phyloP scores from a whole-genome alignment of 1,284 basidiomycete genomes.

The Fistulina hepatica region DNA sequence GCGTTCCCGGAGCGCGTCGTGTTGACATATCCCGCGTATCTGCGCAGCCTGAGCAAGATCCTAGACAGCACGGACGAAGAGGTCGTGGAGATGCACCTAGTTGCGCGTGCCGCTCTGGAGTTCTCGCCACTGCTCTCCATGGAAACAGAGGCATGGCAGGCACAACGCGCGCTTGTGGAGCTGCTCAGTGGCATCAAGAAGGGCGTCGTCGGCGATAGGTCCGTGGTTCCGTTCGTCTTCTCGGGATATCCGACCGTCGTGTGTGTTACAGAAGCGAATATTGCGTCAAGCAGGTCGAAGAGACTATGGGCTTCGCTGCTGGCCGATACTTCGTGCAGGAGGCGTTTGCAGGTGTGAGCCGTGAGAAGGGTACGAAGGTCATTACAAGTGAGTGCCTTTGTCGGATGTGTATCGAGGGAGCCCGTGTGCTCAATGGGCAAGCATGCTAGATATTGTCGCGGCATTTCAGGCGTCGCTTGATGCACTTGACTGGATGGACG shows the following conservation, averaged over 20 bases:
- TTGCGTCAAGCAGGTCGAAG: slow-evolving; percentile 55
- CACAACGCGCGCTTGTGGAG: slow-evolving; percentile 60
- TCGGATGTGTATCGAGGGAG: not conserved
- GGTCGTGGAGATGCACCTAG: slow-evolving; percentile 81
- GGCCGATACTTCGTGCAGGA: slow-evolving; percentile 80
- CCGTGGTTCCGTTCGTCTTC: too few species aligned
- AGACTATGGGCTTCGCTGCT: slow-evolving; percentile 60
- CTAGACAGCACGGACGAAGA: slow-evolving; percentile 59
- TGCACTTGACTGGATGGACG: slow-evolving; percentile 87
- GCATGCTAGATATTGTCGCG: slow-evolving; percentile 56
- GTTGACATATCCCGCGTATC: slow-evolving; percentile 77
- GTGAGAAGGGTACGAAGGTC: slow-evolving; percentile 71
- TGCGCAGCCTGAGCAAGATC: slow-evolving; percentile 57
- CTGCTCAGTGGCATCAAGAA: slow-evolving; percentile 76
- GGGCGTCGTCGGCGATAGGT: slow-evolving; percentile 78
- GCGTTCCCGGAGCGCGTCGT: slow-evolving; percentile 70
- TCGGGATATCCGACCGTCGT: too few species aligned
- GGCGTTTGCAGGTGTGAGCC: slow-evolving; percentile 77
- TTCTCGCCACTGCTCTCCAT: slow-evolving; percentile 63
- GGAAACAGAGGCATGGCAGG: slow-evolving; percentile 66
- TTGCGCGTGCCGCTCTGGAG: slow-evolving; percentile 55
- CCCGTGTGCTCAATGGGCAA: not conserved
- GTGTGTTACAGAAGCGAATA: too few species aligned
- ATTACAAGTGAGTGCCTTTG: slow-evolving; percentile 51
- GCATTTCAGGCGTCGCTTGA: slow-evolving; percentile 77